A percentile compares a stretch with the other conserved stretches of the same genome.
phyloP scores from a whole-genome alignment of 768 basidiomycete genomes.

The Candolleomyces efflorescens region DNA sequence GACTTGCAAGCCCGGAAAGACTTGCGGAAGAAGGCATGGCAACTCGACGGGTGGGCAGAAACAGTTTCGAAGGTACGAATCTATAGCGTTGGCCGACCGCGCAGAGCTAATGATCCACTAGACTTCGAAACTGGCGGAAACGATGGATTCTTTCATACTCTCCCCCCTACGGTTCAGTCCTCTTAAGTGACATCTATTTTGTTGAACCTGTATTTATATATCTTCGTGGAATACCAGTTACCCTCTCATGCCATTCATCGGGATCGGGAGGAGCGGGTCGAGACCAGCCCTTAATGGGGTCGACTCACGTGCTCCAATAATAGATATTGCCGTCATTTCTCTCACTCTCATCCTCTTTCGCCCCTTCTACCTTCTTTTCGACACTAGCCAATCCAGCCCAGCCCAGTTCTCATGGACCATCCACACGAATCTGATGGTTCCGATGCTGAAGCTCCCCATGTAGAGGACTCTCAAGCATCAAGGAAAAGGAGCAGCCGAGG shows the following conservation, averaged over 20 bases:
- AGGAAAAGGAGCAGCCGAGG: slow-evolving; percentile 67
- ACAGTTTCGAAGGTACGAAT: slow-evolving; percentile 80
- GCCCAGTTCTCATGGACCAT: slow-evolving; percentile 30
- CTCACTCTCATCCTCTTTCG: slow-evolving; percentile 14
- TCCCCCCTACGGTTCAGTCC: slow-evolving; percentile 79
- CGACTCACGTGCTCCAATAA: slow-evolving; percentile 22
- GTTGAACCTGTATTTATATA: slow-evolving; percentile 1
- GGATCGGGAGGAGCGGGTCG: no score
- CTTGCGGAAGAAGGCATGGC: slow-evolving; percentile 87
- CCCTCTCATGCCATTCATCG: neutral
- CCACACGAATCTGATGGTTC: slow-evolving; percentile 61
- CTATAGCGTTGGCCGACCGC: slow-evolving; percentile 1
- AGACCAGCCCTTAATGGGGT: no score
- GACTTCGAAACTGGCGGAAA: slow-evolving; percentile 84
- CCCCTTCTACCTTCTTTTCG: slow-evolving; percentile 17
- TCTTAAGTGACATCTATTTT: slow-evolving; percentile 50
- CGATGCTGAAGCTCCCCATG: slow-evolving; percentile 45
- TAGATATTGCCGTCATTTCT: slow-evolving; percentile 17
- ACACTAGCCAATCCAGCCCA: slow-evolving; percentile 11
- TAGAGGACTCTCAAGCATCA: slow-evolving; percentile 34
- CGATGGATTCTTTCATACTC: slow-evolving; percentile 87
- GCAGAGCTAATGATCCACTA: slow-evolving; percentile 27
- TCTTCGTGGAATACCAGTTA: neutral
- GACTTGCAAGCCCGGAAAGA: slow-evolving; percentile 79
- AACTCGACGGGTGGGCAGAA: slow-evolving; percentile 92